Evolutionary conservation across 2,329 filamentous ascomycete species (phyloP), one percentile per base, ranked within the genome.

Genomic region (Monosporascus sp.): DNA sequence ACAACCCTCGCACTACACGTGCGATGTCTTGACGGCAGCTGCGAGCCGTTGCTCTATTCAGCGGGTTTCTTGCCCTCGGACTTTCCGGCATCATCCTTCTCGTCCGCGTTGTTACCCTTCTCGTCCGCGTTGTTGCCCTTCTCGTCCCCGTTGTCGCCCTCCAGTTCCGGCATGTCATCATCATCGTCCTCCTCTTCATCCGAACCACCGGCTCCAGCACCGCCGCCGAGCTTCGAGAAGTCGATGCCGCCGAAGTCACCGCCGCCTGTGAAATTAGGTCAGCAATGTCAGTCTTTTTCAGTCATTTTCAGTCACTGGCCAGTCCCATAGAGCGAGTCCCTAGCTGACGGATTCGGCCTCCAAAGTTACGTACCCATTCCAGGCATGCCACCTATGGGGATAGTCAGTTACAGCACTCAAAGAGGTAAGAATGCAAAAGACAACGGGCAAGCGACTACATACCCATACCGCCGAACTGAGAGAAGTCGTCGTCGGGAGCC

Each of bases 181-280:
- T 86, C 84, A 3, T 81, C 81, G 11, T 80, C 81, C 2, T 78
- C 77, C 6, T 76, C 77, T 26, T 78, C 82, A 31, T 72, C 77
- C 44, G 72, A 75, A 47, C 70, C 74, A 58, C 73, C 74, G 58
- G 70, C 63, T 46, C 65, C 68, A 48, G 74, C 83, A 60, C 79
- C 83, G 58, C 80, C 86, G 59, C 86, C 87, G 58, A 96, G 86
- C 80, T 96, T 95, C 66, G 89, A 94, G 84, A 96, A 96, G 75
- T 96, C 91, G 69, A 96, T 94, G 65, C 89, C 89, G 65, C 88
- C 85, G 60, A 94, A 90, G 72, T 91, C 89, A 57, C 82, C 81
- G 40, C 61, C 65, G 63, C 47, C 38, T 51, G 49, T 55, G 48
- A 38, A 24, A 44, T 46, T 47, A 22, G 46, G 57, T 65, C 58